Base-by-base conservation (phyloP, 352 stramenopile species). In the Globisporangium iwayamae region DNA sequence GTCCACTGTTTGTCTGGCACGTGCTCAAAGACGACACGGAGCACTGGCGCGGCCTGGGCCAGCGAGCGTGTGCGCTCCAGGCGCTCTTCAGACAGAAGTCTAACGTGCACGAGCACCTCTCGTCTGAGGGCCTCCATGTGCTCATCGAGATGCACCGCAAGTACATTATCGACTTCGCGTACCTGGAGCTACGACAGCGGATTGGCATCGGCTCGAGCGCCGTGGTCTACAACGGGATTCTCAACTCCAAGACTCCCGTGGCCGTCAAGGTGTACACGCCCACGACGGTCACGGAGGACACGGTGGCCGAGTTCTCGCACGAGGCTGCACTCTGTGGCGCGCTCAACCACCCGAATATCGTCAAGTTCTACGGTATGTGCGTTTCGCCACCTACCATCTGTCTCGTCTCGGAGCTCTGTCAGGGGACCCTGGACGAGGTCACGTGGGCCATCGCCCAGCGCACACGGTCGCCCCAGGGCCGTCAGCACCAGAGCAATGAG, bases 131-230 rank as follows among this genome's bases (percentile, higher is more conserved):
- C 0, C 72, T 89, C 9, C 80, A 89, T 34, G 76, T 89, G 46
- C 67, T 89, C 54, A 87, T 89, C 43, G 78, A 88, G 60, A 89
- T 89, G 79, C 78, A 89, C 56, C 78, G 80, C 60, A 88, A 88
- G 61, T 81, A 82, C 65, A 83, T 89, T 58, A 87, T 89, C 52
- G 80, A 89, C 66, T 89, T 89, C 61, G 80, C 80, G 5, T 84
- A 84, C 18, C 56, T 90, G 28, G 62, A 87, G 10, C 32, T 90
- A 16, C 67, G 67, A 11, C 43, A 62, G 0, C 71, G 73, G 13
- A 87, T 90, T 58, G 79, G 80, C 32, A 65, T 65, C 8, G 77
- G 77, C 4, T 70, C 75, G 4, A 85, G 74, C 53, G 78, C 65
- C 20, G 67, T 79, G 3, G 76, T 88, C 18, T 87, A 82, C 71